Percentiles rank a stretch among this genome's conserved stretches.
Conservation (phyloP, 78 protist species). For the Speleostelium caveatum region DNA sequence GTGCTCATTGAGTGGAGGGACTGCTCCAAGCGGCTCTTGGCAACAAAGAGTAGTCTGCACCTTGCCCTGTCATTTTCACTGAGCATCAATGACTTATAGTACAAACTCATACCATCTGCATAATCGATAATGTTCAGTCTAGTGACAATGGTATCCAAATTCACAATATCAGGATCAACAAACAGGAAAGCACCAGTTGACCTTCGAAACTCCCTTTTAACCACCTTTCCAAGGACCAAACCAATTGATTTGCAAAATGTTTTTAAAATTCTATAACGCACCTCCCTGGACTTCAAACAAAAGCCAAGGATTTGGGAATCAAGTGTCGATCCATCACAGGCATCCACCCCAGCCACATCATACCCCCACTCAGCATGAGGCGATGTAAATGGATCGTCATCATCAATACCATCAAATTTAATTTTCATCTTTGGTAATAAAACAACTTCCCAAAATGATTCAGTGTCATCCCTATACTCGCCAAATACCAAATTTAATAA, state of each 20-base stretch:
- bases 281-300: not conserved
- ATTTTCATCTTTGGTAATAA: conserved; percentile 41
- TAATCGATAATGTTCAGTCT: conserved; percentile 67
- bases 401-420: conserved; percentile 16
- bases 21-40: conserved; percentile 18
- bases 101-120: conserved; percentile 76
- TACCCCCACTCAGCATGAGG: not conserved
- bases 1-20: conserved; percentile 62
- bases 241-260: conserved; percentile 37
- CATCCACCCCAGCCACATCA: too few relatives aligned
- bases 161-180: conserved; percentile 72
- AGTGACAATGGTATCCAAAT: conserved; percentile 30
- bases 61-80: not conserved
- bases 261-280: not conserved
- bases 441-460: conserved; percentile 21
- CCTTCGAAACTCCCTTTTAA: not conserved
- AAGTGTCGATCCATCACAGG: too few relatives aligned
- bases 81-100: conserved; percentile 17
- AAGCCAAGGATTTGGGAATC: not conserved
- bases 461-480: conserved; percentile 2
- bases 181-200: conserved; percentile 5
- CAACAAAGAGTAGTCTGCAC: conserved; percentile 17
- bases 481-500: conserved; percentile 64
- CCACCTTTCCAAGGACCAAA: not conserved
- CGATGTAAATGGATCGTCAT: not conserved